Base-by-base conservation (phyloP, 2,329 filamentous ascomycete genomes). In the Pseudogymnoascus sp. region DNA sequence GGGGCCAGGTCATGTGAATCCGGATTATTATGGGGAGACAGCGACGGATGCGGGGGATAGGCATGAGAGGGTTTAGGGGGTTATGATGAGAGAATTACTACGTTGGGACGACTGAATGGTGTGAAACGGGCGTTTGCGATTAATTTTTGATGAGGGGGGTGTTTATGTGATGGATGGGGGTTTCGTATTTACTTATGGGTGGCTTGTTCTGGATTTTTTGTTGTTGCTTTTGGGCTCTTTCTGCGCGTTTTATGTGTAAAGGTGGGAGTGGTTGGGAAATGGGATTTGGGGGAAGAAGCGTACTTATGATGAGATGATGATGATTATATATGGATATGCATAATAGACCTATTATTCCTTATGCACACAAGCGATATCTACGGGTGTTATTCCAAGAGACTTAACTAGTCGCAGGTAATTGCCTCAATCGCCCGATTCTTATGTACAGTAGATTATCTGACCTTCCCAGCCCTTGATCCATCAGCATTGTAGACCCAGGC, bases 281-380 rank as follows among this genome's bases (percentile, higher is more conserved):
- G 24, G 24, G 24, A 47, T 15, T 13, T 11, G 13, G 3, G 13
- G 39, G 39, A 6, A 29, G 41, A 47, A 47, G 13, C 6, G 41
- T 29, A 47, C 13, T 47, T 47, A 47, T 47, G 41, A 47, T 8
- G 17, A 21, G 37, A 39, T 39, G 37, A 39, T 15, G 41, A 47
- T 47, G 21, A 47, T 47, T 24, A 50, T 50, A 50, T 50, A 50
- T 50, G 44, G 44, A 50, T 50, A 50, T 50, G 44, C 44, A 50
- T 31, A 50, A 50, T 50, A 50, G 44, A 50, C 1, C 7, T 50
- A 15, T 11, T 50, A 29, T 31, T 50, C 24, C 40, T 5, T 8
- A 47, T 47, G 24, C 41, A 11, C 6, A 29, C 6, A 7, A n/a
- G 41, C 26, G 41, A 47, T 17, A 47, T 26, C 3, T 17, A 21